Evolutionary conservation across 2,329 filamentous ascomycete genomes (phyloP), one percentile per base, ranked within the genome.

Genomic region (Gaeumannomyces sp.): DNA sequence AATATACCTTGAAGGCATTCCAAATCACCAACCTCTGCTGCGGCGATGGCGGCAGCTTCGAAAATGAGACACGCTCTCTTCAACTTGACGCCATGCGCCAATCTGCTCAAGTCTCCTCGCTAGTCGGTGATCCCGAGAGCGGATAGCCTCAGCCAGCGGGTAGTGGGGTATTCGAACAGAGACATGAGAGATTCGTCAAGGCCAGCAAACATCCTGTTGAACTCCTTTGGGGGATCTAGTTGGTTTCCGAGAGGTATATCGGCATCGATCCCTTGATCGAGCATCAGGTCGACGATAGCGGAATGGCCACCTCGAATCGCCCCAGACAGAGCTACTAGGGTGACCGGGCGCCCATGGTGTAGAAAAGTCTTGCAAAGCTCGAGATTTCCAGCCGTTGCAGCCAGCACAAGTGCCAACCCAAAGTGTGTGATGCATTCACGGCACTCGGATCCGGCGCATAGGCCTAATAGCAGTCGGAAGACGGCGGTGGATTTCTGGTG

Each of bases 121-220:
- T 22, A 62, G 50, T 16, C 1, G 50, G 31, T 57, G 16, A 8
- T 62, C 27, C 8, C n/a, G 50, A 58, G 22, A 5, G 22, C 50
- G 28, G 13, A 58, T 56, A 14, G 61, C 61, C 50, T 62, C 61
- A 29, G 61, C 61, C 19, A 58, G 45, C 53, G 61, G 61, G 50
- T 62, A 19, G 38, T 31, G n/a, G n/a, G 2, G 25, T 27, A 2
- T 13, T 28, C 8, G 13, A 25, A 28, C n/a, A 22, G 53, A 10
- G 19, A 22, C 2, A 5, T 1, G 27, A 25, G 1, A 4, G 27
- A 31, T 29, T 22, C 28, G 56, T 25, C n/a, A 3, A 28, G 22
- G 4, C 13, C 1, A 58, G 5, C 35, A 29, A 6, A 31, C 4
- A 4, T 29, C 3, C 27, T 31, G 5, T 35, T 4, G 13, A 33